Percentiles rank a stretch among this genome's conserved stretches.
These are phyloP conservation scores for Cornus suecica DNA, from an alignment of 148 eudicot genomes.

Conservation along the genomic window DNA sequence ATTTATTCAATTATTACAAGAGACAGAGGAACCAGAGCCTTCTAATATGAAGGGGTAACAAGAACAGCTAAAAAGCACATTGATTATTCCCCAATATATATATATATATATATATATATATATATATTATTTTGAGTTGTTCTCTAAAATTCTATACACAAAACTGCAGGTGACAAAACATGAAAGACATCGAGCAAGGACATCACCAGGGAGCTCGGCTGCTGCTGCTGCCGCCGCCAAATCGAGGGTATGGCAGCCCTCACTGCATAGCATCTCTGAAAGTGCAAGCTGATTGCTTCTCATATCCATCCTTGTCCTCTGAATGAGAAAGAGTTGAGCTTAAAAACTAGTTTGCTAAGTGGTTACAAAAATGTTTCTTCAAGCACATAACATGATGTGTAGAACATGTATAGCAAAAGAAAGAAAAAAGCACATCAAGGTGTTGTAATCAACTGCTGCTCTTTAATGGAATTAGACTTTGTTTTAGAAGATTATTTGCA, in stretches of 20 bases:
- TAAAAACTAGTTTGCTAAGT: not conserved
- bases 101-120: no score
- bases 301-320: not conserved
- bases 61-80: no score
- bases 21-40: no score
- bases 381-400: not conserved
- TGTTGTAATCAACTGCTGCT: not conserved
- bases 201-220: slow-evolving; percentile 34
- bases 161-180: slow-evolving; percentile 54
- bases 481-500: not conserved
- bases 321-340: slow-evolving; percentile 12
- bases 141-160: not conserved
- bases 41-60: no score
- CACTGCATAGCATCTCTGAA: slow-evolving; percentile 82
- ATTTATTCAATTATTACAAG: no score
- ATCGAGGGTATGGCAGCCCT: slow-evolving; percentile 86
- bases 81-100: no score
- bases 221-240: slow-evolving; percentile 40
- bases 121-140: no score
- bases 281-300: slow-evolving; percentile 49
- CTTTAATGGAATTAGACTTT: not conserved
- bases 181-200: slow-evolving; percentile 49
- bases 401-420: not conserved
- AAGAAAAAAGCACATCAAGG: not conserved
- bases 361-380: not conserved